Evolutionary conservation across 768 basidiomycete genomes (phyloP).

Genomic region (Nidularia sp.): DNA sequence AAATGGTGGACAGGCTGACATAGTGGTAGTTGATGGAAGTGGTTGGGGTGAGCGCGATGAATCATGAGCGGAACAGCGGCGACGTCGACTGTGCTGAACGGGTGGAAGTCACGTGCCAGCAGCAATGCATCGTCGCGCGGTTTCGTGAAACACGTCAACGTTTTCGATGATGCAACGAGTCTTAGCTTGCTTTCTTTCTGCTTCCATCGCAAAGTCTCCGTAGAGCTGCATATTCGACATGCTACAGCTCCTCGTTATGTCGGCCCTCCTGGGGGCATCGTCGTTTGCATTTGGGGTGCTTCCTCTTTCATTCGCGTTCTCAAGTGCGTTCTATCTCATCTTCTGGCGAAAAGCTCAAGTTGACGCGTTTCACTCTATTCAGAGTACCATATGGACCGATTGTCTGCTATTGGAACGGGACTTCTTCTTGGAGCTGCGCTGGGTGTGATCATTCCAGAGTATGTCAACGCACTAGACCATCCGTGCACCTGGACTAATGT

Average conservation of each 20-base stretch:
- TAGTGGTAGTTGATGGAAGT: constrained; percentile 16
- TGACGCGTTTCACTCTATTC: constrained; percentile 1
- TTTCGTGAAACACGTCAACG: too few species aligned
- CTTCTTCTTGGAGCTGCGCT: constrained; percentile 86
- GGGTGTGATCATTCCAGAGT: constrained; percentile 94
- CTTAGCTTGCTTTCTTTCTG: too few species aligned
- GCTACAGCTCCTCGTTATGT: constrained; percentile 49
- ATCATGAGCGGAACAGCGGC: background rate
- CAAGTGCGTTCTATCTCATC: constrained; percentile 42
- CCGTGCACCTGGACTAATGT: constrained; percentile 1
- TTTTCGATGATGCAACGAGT: too few species aligned
- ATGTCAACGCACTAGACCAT: constrained; percentile 25
- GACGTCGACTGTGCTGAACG: background rate
- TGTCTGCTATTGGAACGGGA: constrained; percentile 68
- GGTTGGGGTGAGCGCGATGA: background rate
- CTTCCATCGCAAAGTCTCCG: too few species aligned
- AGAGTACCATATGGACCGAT: constrained; percentile 24
- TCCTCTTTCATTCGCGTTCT: constrained; percentile 71
- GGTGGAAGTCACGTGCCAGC: background rate
- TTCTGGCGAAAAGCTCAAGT: constrained; percentile 6
- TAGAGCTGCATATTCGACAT: constrained; percentile 14
- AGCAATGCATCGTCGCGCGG: too few species aligned
- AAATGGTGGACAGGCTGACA: constrained; percentile 83
- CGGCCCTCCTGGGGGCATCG: constrained; percentile 51
- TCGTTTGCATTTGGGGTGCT: constrained; percentile 71